Evolutionary conservation across 1,284 basidiomycete genomes (phyloP), one percentile per base, ranked within the genome.

Genomic region (Papiliotrema nemorosa): DNA sequence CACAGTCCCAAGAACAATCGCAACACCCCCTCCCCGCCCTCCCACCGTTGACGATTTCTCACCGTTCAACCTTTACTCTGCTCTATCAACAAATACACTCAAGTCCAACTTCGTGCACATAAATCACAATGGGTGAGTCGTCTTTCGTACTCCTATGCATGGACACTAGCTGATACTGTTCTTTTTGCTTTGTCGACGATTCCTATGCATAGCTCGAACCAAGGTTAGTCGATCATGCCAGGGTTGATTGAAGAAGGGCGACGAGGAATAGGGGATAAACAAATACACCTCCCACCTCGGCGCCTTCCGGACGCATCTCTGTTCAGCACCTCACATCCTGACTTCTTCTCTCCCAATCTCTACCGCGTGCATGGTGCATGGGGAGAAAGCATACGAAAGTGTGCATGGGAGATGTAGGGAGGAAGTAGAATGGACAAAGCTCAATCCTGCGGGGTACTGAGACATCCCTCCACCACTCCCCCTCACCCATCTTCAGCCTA

Each of bases 121-220:
- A 7, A 14, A 7, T 14, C 7, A 31, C 29, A 31, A 31, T 31
- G 29, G 29, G 29, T 31, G 29, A 31, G 29, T 31, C 29, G 29
- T n/a, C n/a, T 31, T 31, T 7, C 29, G 29, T 14, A 7, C 29
- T 31, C 9, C 29, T 14, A 31, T 7, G 29, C 29, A 31, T 31
- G 14, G 29, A 31, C 14, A 31, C 7, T 31, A 31, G 29, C 29
- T 31, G 29, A 31, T 14, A 14, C 29, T 31, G 29, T 37, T 37
- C n/a, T n/a, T 18, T 20, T 37, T 14, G 6, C 9, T 31, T 31
- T 31, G 35, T 37, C 16, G 31, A 33, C 36, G 9, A 9, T 47
- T 50, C 51, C 41, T 52, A 52, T 57, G 44, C 44, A 58, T 43
- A 66, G 64, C 64, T 49, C 62, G 64, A 53, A 66, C 64, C 42